Conservation (phyloP, 2,329 filamentous ascomycete genomes). For the Drechslerella coelobrocha region DNA sequence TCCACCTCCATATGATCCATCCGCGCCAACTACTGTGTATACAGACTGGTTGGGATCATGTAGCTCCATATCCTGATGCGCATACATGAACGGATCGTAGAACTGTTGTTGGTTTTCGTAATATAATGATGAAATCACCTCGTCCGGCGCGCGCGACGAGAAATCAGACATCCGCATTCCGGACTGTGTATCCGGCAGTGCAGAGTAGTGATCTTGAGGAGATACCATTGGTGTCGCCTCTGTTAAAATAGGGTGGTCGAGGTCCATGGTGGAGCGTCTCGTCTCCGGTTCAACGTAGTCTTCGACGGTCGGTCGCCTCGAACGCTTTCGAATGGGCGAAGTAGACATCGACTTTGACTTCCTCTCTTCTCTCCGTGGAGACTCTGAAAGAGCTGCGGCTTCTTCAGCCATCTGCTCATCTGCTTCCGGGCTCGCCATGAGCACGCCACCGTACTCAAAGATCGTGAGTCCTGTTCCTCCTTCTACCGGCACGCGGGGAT, state of each 20-base stretch:
- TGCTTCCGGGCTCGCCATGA: slow-evolving; percentile 43
- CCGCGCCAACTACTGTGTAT: slow-evolving; percentile 37
- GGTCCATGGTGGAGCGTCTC: slow-evolving; percentile 23
- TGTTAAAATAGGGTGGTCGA: slow-evolving; percentile 37
- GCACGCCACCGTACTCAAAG: slow-evolving; percentile 49
- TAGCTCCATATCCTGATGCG: slow-evolving; percentile 47
- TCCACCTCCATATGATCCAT: slow-evolving; percentile 24
- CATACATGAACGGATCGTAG: slow-evolving; percentile 46
- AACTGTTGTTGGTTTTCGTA: slow-evolving; percentile 36
- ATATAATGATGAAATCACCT: slow-evolving; percentile 38
- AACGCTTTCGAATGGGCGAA: slow-evolving; percentile 14
- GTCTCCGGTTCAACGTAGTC: slow-evolving; percentile 31
- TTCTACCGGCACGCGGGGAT: slow-evolving; percentile 40
- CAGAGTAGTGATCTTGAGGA: slow-evolving; percentile 31
- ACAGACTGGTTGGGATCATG: slow-evolving; percentile 47
- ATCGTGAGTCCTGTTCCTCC: slow-evolving; percentile 46
- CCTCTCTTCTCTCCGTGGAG: slow-evolving; percentile 20
- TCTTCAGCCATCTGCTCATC: slow-evolving; percentile 48
- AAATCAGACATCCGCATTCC: slow-evolving; percentile 47
- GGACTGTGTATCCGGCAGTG: slow-evolving; percentile 40
- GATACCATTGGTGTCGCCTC: slow-evolving; percentile 37
- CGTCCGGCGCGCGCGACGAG: slow-evolving; percentile 34
- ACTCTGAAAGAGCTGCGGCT: slow-evolving; percentile 26
- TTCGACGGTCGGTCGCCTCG: slow-evolving; percentile 28
- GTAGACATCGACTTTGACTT: slow-evolving; percentile 16